These are phyloP conservation scores for Fusarium longipes DNA, from an alignment of 2,329 filamentous ascomycete species.

Conservation along the genomic window DNA sequence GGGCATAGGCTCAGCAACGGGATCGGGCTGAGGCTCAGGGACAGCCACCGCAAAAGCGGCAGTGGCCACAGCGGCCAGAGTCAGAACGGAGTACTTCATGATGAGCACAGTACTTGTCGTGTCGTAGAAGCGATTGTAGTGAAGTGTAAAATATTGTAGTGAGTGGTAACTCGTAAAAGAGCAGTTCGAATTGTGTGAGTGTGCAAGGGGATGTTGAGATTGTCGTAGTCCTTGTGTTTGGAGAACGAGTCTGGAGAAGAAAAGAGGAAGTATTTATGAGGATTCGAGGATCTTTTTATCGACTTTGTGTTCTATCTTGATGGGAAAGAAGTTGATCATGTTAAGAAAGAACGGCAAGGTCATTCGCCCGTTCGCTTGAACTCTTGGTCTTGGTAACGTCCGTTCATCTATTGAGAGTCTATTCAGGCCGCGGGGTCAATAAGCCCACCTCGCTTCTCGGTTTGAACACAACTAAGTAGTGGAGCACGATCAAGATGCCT, in stretches of 20 bases:
- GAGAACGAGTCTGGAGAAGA: slow-evolving; percentile 41
- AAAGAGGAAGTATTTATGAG: slow-evolving; percentile 17
- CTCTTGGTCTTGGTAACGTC: slow-evolving; percentile 10
- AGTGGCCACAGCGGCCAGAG: slow-evolving; percentile 41
- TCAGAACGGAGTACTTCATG: slow-evolving; percentile 48
- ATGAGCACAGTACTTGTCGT: slow-evolving; percentile 2
- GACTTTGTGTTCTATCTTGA: not conserved
- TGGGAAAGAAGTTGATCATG: slow-evolving; percentile 1
- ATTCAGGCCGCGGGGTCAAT: slow-evolving; percentile 38
- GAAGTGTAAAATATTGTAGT: slow-evolving; percentile 17
- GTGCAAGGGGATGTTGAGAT: slow-evolving; percentile 31
- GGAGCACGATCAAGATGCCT: too few species aligned
- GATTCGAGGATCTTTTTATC: slow-evolving; percentile 37
- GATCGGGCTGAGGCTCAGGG: slow-evolving; percentile 4
- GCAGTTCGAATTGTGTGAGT: slow-evolving; percentile 30
- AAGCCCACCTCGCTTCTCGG: slow-evolving; percentile 21
- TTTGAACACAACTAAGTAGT: slow-evolving; percentile 8
- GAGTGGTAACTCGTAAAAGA: slow-evolving; percentile 35
- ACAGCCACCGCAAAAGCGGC: slow-evolving; percentile 17
- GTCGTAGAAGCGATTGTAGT: slow-evolving; percentile 16
- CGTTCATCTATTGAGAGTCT: slow-evolving; percentile 14
- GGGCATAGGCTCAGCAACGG: slow-evolving; percentile 11
- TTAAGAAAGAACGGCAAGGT: not conserved
- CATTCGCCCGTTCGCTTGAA: not conserved
- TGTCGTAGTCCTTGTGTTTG: slow-evolving; percentile 37